Evolutionary conservation across 2,329 filamentous ascomycete species (phyloP).

Genomic region (Fusarium tricinctum): DNA sequence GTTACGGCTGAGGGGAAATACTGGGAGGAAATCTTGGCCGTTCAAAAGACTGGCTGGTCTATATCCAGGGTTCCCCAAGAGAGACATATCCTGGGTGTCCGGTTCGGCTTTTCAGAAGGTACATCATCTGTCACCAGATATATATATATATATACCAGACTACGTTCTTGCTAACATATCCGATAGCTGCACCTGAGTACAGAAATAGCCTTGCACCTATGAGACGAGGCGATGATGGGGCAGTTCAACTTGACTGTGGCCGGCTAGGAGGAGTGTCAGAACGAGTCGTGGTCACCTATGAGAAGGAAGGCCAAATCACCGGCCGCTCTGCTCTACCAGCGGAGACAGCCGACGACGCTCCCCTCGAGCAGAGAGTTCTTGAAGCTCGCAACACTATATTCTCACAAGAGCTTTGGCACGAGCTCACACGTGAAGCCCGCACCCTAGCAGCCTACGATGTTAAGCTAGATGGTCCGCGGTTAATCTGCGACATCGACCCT

Average conservation of each 20-base stretch:
- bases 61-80: conserved; percentile 83
- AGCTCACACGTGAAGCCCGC: conserved; percentile 86
- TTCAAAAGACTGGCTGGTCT: conserved; percentile 89
- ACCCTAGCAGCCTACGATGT: conserved; percentile 79
- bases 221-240: conserved; percentile 79
- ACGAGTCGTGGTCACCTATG: conserved; percentile 77
- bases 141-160: neutral
- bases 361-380: conserved; percentile 76
- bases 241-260: conserved; percentile 78
- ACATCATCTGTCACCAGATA: conserved; percentile 42
- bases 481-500: conserved; percentile 68
- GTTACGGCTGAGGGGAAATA: conserved; percentile 85
- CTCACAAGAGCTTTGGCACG: conserved; percentile 90
- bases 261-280: conserved; percentile 65
- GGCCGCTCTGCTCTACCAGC: conserved; percentile 69
- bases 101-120: conserved; percentile 89
- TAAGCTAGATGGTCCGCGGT: conserved; percentile 69
- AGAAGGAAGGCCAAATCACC: conserved; percentile 68
- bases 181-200: conserved; percentile 68
- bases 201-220: conserved; percentile 83
- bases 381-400: conserved; percentile 84
- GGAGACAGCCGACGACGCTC: conserved; percentile 65
- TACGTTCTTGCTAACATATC: conserved; percentile 46
- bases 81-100: conserved; percentile 81
- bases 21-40: conserved; percentile 86